Base-by-base conservation (phyloP, 2,329 filamentous ascomycete genomes). In the Diaporthe citri region DNA sequence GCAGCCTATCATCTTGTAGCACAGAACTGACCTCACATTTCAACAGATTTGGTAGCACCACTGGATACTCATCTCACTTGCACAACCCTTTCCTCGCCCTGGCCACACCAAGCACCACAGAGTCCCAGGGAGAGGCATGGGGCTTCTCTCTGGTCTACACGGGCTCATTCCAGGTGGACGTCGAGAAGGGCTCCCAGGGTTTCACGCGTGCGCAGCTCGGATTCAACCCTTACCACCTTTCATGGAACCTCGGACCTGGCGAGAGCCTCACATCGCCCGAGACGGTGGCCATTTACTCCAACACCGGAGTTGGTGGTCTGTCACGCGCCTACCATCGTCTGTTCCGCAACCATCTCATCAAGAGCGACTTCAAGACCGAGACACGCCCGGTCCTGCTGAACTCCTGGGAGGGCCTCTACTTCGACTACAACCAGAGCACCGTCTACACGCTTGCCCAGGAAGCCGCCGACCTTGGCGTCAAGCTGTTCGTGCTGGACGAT, bases 71-170 rank as follows among this genome's bases (percentile, higher is more conserved):
- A 0, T 92, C 90, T 0, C 90, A 92, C 77, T 83, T 90, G 1
- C 90, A 92, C 79, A 93, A 93, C 77, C 91, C 91, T 0, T 93
- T 93, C 82, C 85, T 93, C 31, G 86, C 89, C 0, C 81, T 93
- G 2, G 85, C 90, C 0, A 84, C 88, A 4, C 88, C 90, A 0
- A 84, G 83, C 0, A 90, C 91, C 0, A 93, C 91, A 1, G 91
- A 93, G 78, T 87, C 87, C 0, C 85, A 87, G 2, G 91, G 91
- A 1, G 87, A 92, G 51, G 90, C 89, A 9, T 93, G 90, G 86
- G 91, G 90, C 0, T 93, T 93, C 80, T 92, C 90, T 1, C 85
- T 93, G 2, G 85, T 93, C 25, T 93, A 92, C 81, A 90, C 90
- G 0, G 91, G 91, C 2, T 92, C 90, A 0, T 93, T 92, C 77